Evolutionary conservation across 2,329 filamentous ascomycete genomes (phyloP).

Genomic region (Esteya vermicola): DNA sequence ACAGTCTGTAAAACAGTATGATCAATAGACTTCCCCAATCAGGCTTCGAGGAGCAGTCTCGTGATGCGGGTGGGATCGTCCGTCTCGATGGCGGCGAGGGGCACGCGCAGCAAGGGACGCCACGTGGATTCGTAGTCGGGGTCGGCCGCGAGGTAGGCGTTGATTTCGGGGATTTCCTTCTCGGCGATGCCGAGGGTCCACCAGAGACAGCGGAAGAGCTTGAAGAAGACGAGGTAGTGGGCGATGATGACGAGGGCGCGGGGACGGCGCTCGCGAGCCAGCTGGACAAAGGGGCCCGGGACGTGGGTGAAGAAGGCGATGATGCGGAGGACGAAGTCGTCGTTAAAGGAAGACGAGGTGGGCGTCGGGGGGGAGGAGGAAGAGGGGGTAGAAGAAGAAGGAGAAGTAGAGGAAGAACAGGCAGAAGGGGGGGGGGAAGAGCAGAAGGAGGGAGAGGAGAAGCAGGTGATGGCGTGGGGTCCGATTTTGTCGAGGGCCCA

Average conservation of each 20-base stretch:
- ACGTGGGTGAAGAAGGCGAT: conserved; percentile 40
- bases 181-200: conserved; percentile 34
- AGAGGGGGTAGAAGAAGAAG: too few relatives aligned
- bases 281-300: conserved; percentile 26
- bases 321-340: conserved; percentile 34
- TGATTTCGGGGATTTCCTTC: conserved; percentile 30
- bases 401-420: too few relatives aligned
- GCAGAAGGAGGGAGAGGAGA: too few relatives aligned
- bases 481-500: too few relatives aligned
- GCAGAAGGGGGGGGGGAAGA: too few relatives aligned
- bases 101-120: conserved; percentile 25
- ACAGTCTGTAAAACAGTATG: too few relatives aligned
- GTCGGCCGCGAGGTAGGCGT: conserved; percentile 20
- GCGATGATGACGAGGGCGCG: conserved; percentile 37
- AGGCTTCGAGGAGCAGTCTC: conserved; percentile 28
- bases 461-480: too few relatives aligned
- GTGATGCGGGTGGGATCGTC: conserved; percentile 18
- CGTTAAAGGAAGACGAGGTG: conserved; percentile 25
- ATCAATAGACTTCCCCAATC: conserved; percentile 27
- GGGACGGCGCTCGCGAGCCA: conserved; percentile 25
- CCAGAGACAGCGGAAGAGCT: conserved; percentile 28
- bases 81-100: conserved; percentile 21
- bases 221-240: conserved; percentile 36
- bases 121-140: conserved; percentile 22
- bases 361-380: conserved; percentile 26